phyloP scores from a whole-genome alignment of 495 filamentous ascomycete species.

The Penicillium nucicola region DNA sequence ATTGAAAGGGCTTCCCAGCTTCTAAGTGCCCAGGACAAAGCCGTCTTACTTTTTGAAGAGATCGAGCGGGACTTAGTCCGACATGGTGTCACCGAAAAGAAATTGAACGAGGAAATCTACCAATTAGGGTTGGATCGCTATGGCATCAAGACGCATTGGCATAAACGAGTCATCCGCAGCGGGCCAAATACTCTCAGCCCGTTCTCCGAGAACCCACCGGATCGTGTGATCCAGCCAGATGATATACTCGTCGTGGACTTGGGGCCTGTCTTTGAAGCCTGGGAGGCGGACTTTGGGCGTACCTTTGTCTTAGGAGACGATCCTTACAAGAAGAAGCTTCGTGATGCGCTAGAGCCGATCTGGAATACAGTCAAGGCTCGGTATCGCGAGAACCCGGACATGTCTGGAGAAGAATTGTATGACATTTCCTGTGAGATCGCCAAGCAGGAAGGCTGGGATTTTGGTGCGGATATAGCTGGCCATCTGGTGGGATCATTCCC shows the following conservation, averaged over 20 bases:
- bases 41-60: conserved; percentile 42
- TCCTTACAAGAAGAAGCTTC: conserved; percentile 37
- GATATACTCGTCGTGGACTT: conserved; percentile 50
- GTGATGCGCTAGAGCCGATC: conserved; percentile 41
- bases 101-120: conserved; percentile 46
- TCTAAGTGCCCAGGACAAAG: conserved; percentile 41
- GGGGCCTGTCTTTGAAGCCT: conserved; percentile 49
- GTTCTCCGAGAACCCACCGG: conserved; percentile 45
- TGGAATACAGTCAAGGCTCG: conserved; percentile 39
- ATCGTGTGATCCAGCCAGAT: conserved; percentile 43
- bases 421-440: conserved; percentile 29
- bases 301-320: conserved; percentile 48
- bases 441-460: conserved; percentile 32
- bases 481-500: conserved; percentile 43
- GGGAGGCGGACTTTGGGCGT: conserved; percentile 51
- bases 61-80: conserved; percentile 45
- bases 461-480: conserved; percentile 42
- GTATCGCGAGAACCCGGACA: conserved; percentile 31
- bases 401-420: conserved; percentile 44
- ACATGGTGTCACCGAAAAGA: conserved; percentile 44
- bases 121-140: conserved; percentile 41
- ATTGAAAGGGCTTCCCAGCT: conserved; percentile 37
- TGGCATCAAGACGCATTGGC: conserved; percentile 46
- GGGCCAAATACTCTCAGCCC: conserved; percentile 47
- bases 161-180: conserved; percentile 49